phyloP scores from a whole-genome alignment of 2,329 filamentous ascomycete genomes.

The Colletotrichum tabaci region DNA sequence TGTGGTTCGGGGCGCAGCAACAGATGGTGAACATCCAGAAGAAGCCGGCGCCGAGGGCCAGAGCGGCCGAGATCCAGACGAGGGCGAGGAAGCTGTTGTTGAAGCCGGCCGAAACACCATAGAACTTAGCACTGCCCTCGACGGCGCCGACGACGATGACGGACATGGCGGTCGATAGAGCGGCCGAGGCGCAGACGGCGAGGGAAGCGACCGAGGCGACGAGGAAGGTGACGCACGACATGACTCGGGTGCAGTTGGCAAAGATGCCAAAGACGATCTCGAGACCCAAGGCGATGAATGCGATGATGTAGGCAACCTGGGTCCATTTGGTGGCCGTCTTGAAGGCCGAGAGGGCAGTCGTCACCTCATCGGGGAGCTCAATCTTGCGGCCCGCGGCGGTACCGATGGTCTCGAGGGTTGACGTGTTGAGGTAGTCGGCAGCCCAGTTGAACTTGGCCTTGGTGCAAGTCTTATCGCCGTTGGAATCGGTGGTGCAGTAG shows the following conservation, averaged over 20 bases:
- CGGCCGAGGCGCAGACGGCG: constrained; percentile 73
- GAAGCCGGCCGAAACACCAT: constrained; percentile 77
- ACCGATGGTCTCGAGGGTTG: constrained; percentile 69
- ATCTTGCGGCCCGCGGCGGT: constrained; percentile 67
- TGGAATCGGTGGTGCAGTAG: constrained; percentile 79
- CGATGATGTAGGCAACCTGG: constrained; percentile 83
- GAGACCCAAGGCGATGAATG: constrained; percentile 77
- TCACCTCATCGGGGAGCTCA: constrained; percentile 77
- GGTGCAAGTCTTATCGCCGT: constrained; percentile 76
- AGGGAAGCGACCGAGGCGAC: constrained; percentile 74
- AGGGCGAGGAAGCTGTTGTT: constrained; percentile 79
- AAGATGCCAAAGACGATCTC: constrained; percentile 86
- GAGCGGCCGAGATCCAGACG: constrained; percentile 85
- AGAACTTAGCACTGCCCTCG: constrained; percentile 76
- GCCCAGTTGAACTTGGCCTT: constrained; percentile 83
- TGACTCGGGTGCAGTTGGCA: constrained; percentile 85
- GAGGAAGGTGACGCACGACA: constrained; percentile 87
- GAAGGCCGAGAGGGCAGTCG: constrained; percentile 80
- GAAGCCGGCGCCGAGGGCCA: constrained; percentile 80
- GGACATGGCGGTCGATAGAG: constrained; percentile 82
- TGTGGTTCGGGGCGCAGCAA: constrained; percentile 79
- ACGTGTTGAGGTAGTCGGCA: constrained; percentile 77
- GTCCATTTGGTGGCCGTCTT: constrained; percentile 84
- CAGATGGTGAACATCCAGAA: constrained; percentile 96
- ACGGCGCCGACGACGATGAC: constrained; percentile 78